These are phyloP conservation scores for Pichia sporocuriosa DNA, from an alignment of 805 yeast species.

Conservation along the genomic window DNA sequence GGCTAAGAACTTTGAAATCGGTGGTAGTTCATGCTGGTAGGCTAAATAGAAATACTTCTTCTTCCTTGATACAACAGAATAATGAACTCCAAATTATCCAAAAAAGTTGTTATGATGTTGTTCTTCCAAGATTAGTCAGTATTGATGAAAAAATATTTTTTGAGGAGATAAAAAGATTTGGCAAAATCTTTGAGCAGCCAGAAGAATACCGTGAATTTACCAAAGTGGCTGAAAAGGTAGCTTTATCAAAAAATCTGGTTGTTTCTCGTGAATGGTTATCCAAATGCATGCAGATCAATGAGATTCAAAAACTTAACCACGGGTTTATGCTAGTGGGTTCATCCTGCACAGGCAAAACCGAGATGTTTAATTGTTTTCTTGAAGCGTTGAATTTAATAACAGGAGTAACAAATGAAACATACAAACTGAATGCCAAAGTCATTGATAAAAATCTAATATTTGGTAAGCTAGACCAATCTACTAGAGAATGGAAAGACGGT, in stretches of 20 bases:
- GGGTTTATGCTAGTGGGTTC: constrained; percentile 79
- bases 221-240: constrained; percentile 22
- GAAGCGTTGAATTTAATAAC: constrained; percentile 32
- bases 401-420: constrained; percentile 32
- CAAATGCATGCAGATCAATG: constrained; percentile 55
- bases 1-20: constrained; percentile 72
- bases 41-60: constrained; percentile 21
- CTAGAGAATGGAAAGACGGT: constrained; percentile 93
- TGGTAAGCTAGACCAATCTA: constrained; percentile 66
- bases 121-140: constrained; percentile 59
- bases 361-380: constrained; percentile 44
- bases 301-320: constrained; percentile 56
- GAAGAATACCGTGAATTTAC: constrained; percentile 22
- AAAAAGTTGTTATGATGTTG: constrained; percentile 50
- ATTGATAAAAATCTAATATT: constrained; percentile 56
- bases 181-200: constrained; percentile 5
- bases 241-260: constrained; percentile 28
- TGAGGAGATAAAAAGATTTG: constrained; percentile 22
- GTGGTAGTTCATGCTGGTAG: constrained; percentile 54
- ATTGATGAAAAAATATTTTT: constrained; percentile 43
- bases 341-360: constrained; percentile 70
- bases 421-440: constrained; percentile 69
- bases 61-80: not conserved
- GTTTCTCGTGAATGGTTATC: constrained; percentile 38
- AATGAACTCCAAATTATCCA: constrained; percentile 31